Evolutionary conservation across 2,329 filamentous ascomycete genomes (phyloP).

Genomic region (Chaetothyriales sp.): DNA sequence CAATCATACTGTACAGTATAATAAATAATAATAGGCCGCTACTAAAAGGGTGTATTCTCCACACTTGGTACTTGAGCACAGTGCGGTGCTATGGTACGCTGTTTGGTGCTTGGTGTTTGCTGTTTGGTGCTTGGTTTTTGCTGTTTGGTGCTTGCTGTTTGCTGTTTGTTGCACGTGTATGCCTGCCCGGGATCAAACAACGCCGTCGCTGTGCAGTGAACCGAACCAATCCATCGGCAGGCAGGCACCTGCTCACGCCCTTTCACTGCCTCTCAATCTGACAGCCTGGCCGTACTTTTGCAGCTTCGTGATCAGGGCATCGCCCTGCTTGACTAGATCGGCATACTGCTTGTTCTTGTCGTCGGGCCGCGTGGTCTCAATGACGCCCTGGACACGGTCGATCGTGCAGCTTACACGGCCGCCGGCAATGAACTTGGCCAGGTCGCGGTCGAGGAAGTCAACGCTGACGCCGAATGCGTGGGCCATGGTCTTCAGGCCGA

Average conservation of each 20-base stretch:
- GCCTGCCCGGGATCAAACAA: not conserved
- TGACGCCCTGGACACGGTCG: conserved; percentile 89
- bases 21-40: no score
- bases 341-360: conserved; percentile 99
- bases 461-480: conserved; percentile 93
- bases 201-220: not conserved
- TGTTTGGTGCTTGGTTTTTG: no score
- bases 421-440: conserved; percentile 91
- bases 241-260: conserved; percentile 62
- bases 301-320: conserved; percentile 94
- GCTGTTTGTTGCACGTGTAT: not conserved
- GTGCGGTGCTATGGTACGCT: no score
- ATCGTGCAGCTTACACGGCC: conserved; percentile 94
- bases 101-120: not conserved
- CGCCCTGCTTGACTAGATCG: conserved; percentile 92
- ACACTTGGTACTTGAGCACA: not conserved
- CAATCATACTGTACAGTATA: no score
- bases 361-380: conserved; percentile 94
- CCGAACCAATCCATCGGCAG: not conserved
- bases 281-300: conserved; percentile 99
- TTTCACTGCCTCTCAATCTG: conserved; percentile 82
- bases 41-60: no score
- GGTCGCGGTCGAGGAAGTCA: conserved; percentile 90
- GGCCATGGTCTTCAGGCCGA: conserved; percentile 95
- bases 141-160: not conserved